A percentile compares a stretch with the other conserved stretches of the same genome.
Conservation (phyloP, 2,329 filamentous ascomycete species). For the Epicoccum nigrum region DNA sequence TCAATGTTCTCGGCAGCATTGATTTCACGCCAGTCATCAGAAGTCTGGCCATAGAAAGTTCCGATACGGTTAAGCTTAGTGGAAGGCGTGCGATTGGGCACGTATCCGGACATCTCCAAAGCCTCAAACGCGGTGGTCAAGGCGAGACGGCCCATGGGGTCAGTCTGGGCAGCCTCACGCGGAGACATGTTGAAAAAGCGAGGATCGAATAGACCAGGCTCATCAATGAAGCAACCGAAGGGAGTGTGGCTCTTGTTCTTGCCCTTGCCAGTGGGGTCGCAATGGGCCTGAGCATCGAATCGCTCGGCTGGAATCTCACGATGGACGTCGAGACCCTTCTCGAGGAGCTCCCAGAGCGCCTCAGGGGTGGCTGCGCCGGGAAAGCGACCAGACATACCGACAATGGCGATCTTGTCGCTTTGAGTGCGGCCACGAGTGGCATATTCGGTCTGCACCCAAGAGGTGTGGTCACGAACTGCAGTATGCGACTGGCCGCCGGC, state of each 20-base stretch:
- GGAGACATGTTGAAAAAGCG: slow-evolving; percentile 88
- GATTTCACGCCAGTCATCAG: slow-evolving; percentile 78
- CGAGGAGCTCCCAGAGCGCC: slow-evolving; percentile 75
- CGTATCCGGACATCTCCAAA: slow-evolving; percentile 79
- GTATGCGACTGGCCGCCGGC: slow-evolving; percentile 55
- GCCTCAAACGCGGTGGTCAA: slow-evolving; percentile 81
- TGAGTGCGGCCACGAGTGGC: slow-evolving; percentile 53
- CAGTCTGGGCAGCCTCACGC: slow-evolving; percentile 77
- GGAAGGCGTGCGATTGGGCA: slow-evolving; percentile 72
- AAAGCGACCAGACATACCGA: slow-evolving; percentile 81
- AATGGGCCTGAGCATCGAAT: slow-evolving; percentile 75
- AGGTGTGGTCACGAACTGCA: slow-evolving; percentile 52
- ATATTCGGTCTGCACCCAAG: slow-evolving; percentile 48
- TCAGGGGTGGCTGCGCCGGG: slow-evolving; percentile 74
- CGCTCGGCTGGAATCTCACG: slow-evolving; percentile 70
- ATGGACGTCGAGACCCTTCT: slow-evolving; percentile 77
- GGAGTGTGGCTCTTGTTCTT: slow-evolving; percentile 79
- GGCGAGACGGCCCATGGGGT: slow-evolving; percentile 80
- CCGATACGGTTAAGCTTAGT: slow-evolving; percentile 70
- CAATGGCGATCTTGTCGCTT: slow-evolving; percentile 78
- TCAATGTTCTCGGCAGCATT: slow-evolving; percentile 75
- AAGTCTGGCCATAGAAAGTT: slow-evolving; percentile 76
- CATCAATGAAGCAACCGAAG: slow-evolving; percentile 76
- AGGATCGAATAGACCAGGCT: slow-evolving; percentile 80
- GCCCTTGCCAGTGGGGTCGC: slow-evolving; percentile 72